phyloP scores from a whole-genome alignment of 305 asterid genomes.

The Caryopteris hybrid region DNA sequence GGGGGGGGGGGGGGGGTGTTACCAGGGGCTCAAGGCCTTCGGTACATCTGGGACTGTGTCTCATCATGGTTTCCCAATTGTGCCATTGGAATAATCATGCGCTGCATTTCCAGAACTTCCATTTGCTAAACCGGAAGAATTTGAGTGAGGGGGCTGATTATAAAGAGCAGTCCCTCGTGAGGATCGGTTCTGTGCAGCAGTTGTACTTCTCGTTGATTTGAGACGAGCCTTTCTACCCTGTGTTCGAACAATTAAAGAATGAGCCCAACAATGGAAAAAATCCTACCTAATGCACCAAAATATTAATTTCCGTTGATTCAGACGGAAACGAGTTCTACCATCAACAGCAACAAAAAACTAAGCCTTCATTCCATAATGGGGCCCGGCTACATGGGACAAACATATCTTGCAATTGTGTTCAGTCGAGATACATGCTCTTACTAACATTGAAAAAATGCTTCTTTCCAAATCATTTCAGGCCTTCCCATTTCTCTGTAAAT shows the following conservation, averaged over 20 bases:
- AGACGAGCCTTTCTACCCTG: conserved; percentile 94
- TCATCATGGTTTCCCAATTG: conserved; percentile 40
- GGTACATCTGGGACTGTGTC: background rate
- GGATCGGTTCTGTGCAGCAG: conserved; percentile 66
- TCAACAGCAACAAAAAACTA: too few species aligned
- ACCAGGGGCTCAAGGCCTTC: too few species aligned
- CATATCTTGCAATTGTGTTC: too few species aligned
- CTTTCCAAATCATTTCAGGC: background rate
- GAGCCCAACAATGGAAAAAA: background rate
- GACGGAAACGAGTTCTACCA: background rate
- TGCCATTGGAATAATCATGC: conserved; percentile 42
- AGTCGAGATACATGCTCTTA: too few species aligned
- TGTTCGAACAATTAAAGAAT: conserved; percentile 6
- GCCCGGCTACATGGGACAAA: too few species aligned
- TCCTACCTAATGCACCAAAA: background rate
- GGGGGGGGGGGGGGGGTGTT: too few species aligned
- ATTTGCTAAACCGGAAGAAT: conserved; percentile 38
- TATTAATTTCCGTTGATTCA: background rate
- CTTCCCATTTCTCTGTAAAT: background rate
- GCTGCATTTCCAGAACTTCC: conserved; percentile 43
- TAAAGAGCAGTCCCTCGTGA: conserved; percentile 53
- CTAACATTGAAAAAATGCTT: too few species aligned
- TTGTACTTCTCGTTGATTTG: conserved; percentile 75
- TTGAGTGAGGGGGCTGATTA: conserved; percentile 34
- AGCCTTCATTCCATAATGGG: too few species aligned